A percentile compares a stretch with the other conserved stretches of the same genome.
Conservation (phyloP, 306 rosid genomes). For the Vigna nakashimae region DNA sequence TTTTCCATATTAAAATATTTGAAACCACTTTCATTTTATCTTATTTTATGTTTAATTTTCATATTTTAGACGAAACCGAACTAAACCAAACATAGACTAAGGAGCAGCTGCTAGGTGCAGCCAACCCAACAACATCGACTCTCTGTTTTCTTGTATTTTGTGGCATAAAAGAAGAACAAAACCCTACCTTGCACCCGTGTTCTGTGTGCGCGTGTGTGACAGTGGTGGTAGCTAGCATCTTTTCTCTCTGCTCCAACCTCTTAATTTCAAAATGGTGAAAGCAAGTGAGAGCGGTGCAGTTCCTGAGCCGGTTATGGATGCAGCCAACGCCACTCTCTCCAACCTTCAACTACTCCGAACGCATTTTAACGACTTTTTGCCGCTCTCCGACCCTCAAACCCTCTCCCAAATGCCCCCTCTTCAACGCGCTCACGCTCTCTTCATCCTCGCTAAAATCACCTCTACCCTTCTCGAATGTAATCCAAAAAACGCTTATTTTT, state of each 20-base stretch:
- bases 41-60: too few species aligned
- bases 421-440: slow-evolving; percentile 81
- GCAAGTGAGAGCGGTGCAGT: slow-evolving; percentile 54
- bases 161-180: too few species aligned
- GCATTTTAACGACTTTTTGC: slow-evolving; percentile 55
- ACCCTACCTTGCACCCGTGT: background rate
- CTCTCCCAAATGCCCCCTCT: slow-evolving; percentile 81
- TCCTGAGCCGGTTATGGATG: slow-evolving; percentile 71
- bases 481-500: background rate
- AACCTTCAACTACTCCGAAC: slow-evolving; percentile 57
- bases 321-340: slow-evolving; percentile 62
- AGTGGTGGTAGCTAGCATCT: background rate
- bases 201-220: background rate
- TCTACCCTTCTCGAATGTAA: slow-evolving; percentile 73
- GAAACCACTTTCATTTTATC: too few species aligned
- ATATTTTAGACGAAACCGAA: too few species aligned
- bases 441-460: slow-evolving; percentile 70
- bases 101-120: too few species aligned
- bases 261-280: slow-evolving; percentile 54
- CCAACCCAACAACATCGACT: background rate
- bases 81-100: too few species aligned
- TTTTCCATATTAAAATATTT: too few species aligned
- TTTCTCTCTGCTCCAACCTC: background rate
- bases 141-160: background rate
- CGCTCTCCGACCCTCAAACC: slow-evolving; percentile 67